A percentile compares a stretch with the other conserved stretches of the same genome.
phyloP scores from a whole-genome alignment of 345 rosid species.

The Murraya koenigii region DNA sequence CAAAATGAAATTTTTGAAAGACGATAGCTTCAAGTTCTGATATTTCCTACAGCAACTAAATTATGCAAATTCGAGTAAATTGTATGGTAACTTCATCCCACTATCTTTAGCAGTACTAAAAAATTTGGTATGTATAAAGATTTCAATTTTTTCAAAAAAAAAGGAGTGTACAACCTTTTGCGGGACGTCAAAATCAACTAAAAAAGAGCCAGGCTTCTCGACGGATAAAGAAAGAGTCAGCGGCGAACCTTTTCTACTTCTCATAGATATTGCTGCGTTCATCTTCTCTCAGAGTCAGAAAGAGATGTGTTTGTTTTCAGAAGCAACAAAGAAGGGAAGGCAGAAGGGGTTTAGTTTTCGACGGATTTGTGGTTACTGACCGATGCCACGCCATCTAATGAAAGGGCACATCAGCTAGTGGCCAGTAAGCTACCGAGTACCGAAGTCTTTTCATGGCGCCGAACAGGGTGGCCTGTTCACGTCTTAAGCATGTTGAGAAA shows the following conservation, averaged over 20 bases:
- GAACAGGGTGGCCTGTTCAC: not conserved
- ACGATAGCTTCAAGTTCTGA: not conserved
- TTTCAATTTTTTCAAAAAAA: not conserved
- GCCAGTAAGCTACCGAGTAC: not conserved
- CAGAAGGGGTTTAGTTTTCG: too few relatives aligned
- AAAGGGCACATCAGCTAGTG: too few relatives aligned
- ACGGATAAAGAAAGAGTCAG: conserved; percentile 20
- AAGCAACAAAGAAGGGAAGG: not conserved
- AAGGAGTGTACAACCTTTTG: conserved; percentile 9
- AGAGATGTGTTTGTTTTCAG: not conserved
- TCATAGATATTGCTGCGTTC: conserved; percentile 8
- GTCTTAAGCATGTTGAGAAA: not conserved
- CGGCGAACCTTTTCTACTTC: conserved; percentile 4
- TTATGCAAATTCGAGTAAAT: not conserved
- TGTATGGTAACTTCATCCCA: too few relatives aligned
- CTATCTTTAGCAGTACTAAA: too few relatives aligned
- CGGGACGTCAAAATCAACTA: conserved; percentile 25
- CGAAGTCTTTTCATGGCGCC: not conserved
- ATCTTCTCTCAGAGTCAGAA: not conserved
- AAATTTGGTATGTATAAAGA: too few relatives aligned
- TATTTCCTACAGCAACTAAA: not conserved
- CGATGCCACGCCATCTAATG: not conserved
- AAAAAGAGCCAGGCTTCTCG: conserved; percentile 30
- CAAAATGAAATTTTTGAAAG: not conserved
- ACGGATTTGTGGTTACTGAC: too few relatives aligned